Percentiles rank a stretch among this genome's conserved stretches.
Conservation (phyloP, 257 asterid species). For the Cordia subcordata region DNA sequence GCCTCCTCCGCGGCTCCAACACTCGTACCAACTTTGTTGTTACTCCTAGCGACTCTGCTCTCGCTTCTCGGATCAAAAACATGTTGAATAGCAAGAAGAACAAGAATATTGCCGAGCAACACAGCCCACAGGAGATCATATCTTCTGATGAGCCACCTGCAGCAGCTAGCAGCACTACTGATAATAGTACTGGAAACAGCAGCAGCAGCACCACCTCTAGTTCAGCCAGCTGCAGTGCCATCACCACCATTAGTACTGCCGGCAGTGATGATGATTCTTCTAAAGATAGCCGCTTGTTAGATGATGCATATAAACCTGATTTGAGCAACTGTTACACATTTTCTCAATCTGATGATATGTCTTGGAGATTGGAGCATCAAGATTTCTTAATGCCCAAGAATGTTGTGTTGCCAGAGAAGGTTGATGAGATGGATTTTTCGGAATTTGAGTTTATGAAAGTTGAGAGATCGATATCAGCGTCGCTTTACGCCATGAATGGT, state of each 20-base stretch:
- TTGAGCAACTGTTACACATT: conserved; percentile 30
- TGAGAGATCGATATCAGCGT: conserved; percentile 76
- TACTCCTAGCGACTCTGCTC: conserved; percentile 41
- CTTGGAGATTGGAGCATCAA: conserved; percentile 20
- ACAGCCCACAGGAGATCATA: conserved; percentile 8
- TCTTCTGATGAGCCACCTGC: not conserved
- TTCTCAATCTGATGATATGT: conserved; percentile 10
- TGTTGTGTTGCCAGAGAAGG: conserved; percentile 5
- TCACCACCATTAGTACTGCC: conserved; percentile 8
- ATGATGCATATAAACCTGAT: conserved; percentile 53
- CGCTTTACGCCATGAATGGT: conserved; percentile 67
- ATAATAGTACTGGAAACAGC: not conserved
- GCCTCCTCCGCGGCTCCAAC: conserved; percentile 58
- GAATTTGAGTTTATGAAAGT: conserved; percentile 58
- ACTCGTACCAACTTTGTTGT: conserved; percentile 54
- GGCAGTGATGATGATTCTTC: conserved; percentile 8
- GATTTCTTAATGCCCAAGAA: conserved; percentile 14
- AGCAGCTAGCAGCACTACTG: conserved; percentile 10
- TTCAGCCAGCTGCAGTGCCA: not conserved
- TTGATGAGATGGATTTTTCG: conserved; percentile 18
- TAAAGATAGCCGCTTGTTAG: conserved; percentile 17
- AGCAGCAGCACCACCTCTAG: not conserved
- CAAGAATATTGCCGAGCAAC: conserved; percentile 1
- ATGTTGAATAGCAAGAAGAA: conserved; percentile 42
- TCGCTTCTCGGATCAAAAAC: conserved; percentile 48